These are phyloP conservation scores for Epithemia pelagica DNA, from an alignment of 108 stramenopile species.

Conservation along the genomic window DNA sequence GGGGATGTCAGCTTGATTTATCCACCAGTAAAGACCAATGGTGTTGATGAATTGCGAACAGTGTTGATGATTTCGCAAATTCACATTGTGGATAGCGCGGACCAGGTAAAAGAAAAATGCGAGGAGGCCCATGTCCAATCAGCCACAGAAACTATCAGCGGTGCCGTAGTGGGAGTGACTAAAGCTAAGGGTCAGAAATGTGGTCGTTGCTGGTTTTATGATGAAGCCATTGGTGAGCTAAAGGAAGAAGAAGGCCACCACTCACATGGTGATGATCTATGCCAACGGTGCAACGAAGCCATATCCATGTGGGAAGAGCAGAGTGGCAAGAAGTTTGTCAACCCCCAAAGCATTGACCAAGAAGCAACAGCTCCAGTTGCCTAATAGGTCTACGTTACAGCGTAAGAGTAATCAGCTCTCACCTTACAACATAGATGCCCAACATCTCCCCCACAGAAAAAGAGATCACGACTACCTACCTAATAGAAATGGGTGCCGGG, in stretches of 20 bases:
- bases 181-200: slow-evolving; percentile 81
- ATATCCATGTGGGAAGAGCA: slow-evolving; percentile 68
- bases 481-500: too few relatives aligned
- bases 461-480: too few relatives aligned
- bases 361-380: slow-evolving; percentile 39
- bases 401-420: too few relatives aligned
- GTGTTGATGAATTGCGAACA: slow-evolving; percentile 85
- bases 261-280: slow-evolving; percentile 54
- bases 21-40: slow-evolving; percentile 79
- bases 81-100: slow-evolving; percentile 55
- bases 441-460: too few relatives aligned
- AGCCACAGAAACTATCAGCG: slow-evolving; percentile 48
- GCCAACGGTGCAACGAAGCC: slow-evolving; percentile 81
- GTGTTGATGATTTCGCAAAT: slow-evolving; percentile 85
- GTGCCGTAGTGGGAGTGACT: slow-evolving; percentile 72
- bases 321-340: slow-evolving; percentile 53
- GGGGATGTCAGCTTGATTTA: slow-evolving; percentile 67
- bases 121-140: slow-evolving; percentile 53
- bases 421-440: too few relatives aligned
- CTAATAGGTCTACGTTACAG: too few relatives aligned
- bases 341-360: slow-evolving; percentile 21
- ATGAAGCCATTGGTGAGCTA: slow-evolving; percentile 47
- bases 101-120: slow-evolving; percentile 38
- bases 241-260: slow-evolving; percentile 11
- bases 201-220: slow-evolving; percentile 90